Evolutionary conservation across 305 asterid genomes (phyloP).

Genomic region (Fraxinus sp.): DNA sequence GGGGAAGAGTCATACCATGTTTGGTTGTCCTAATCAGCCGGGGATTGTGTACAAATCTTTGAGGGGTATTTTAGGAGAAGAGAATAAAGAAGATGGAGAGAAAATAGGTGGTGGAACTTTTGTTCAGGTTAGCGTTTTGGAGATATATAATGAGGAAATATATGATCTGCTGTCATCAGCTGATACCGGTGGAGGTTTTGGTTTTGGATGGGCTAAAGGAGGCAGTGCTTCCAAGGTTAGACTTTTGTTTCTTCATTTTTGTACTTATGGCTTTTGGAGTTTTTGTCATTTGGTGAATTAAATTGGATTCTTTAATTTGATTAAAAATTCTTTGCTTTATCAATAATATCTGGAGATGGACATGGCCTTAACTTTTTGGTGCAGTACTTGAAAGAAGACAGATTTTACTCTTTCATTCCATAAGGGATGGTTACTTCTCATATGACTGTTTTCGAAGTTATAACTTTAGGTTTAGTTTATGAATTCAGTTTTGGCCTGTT

Average conservation of each 20-base stretch:
- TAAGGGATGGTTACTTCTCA: not conserved
- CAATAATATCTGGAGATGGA: not conserved
- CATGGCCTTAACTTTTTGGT: not conserved
- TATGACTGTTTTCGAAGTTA: not conserved
- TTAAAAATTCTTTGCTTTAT: not conserved
- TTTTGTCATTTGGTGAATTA: not conserved
- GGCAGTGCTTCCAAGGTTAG: constrained; percentile 78
- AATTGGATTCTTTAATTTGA: not conserved
- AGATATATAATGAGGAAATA: constrained; percentile 85
- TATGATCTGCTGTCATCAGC: constrained; percentile 67
- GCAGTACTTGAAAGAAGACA: not conserved
- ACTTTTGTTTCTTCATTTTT: not conserved
- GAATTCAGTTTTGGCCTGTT: not conserved
- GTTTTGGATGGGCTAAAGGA: constrained; percentile 70
- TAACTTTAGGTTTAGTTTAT: not conserved
- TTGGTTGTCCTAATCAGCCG: constrained; percentile 67
- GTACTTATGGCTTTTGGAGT: not conserved
- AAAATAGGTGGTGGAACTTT: constrained; percentile 54
- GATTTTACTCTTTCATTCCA: not conserved
- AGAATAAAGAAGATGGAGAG: constrained; percentile 45
- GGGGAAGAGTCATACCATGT: constrained; percentile 95
- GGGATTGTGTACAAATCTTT: constrained; percentile 82
- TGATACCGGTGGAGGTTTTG: constrained; percentile 63
- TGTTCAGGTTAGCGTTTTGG: constrained; percentile 88
- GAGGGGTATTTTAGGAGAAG: constrained; percentile 73